These are phyloP conservation scores for Penicillium sp. DNA, from an alignment of 2,329 filamentous ascomycete species.

Conservation along the genomic window DNA sequence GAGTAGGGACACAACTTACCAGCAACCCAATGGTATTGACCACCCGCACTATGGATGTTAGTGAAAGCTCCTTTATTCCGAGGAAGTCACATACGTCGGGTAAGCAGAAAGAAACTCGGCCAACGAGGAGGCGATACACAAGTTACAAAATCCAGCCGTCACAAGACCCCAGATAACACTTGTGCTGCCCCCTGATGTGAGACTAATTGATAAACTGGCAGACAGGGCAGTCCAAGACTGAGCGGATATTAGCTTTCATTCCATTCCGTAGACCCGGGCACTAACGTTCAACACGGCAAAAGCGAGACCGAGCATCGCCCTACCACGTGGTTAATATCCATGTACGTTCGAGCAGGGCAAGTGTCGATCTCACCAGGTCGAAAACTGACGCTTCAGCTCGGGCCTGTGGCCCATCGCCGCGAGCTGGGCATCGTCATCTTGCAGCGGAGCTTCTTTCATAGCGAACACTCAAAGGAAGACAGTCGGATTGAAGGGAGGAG, in stretches of 20 bases:
- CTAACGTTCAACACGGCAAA: conserved; percentile 63
- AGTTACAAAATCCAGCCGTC: conserved; percentile 68
- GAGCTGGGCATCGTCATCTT: conserved; percentile 28
- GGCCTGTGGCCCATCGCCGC: conserved; percentile 57
- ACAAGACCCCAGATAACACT: conserved; percentile 72
- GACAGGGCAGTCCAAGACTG: conserved; percentile 64
- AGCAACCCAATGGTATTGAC: conserved; percentile 74
- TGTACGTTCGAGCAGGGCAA: neutral
- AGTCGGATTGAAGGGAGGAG: neutral
- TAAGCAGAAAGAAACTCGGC: conserved; percentile 73
- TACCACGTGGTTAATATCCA: conserved; percentile 9
- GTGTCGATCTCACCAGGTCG: conserved; percentile 44
- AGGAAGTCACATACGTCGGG: conserved; percentile 45
- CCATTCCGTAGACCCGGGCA: neutral
- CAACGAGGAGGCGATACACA: conserved; percentile 69
- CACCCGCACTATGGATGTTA: conserved; percentile 49
- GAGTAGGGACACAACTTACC: conserved; percentile 31
- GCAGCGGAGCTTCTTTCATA: conserved; percentile 22
- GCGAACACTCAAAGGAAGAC: neutral
- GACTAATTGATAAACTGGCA: conserved; percentile 61
- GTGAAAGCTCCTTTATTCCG: neutral
- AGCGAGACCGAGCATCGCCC: conserved; percentile 63
- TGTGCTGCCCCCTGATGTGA: conserved; percentile 73
- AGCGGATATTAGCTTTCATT: conserved; percentile 10
- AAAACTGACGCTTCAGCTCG: conserved; percentile 62